Evolutionary conservation across 139 green algal genomes (phyloP), one percentile per base, ranked within the genome.

Genomic region (Coelastrella sp.): DNA sequence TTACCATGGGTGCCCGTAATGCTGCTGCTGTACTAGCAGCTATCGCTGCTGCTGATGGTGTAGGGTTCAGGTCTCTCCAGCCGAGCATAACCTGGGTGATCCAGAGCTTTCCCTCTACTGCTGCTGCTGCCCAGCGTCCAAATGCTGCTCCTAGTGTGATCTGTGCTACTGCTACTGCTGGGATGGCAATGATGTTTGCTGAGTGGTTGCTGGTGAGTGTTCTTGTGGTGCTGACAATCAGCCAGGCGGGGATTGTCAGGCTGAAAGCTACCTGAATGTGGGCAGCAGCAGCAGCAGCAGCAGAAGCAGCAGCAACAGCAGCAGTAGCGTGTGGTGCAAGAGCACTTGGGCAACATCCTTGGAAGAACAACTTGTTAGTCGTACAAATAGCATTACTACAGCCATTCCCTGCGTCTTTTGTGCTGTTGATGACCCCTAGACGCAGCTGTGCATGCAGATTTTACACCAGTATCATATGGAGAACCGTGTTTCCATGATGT

Each of bases 191-290:
- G 3, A 81, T 59, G 48, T 66, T 64, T 32, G 66, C 66, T 30
- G 34, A 27, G 11, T 85, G 75, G 34, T 17, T 51, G 38, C 30
- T 81, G 30, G 66, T 50, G 9, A 88, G 50, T 4, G 84, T 88
- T 38, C 51, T 66, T 23, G 84, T 74, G 38, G 84, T 85, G 50
- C 62, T 88, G 32, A 38, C 51, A 2, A 85, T 35, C 50, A 88
- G 50, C 76, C 68, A 81, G 32, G 60, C 78, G 6, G 84, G 84
- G 21, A 88, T 88, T 0, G 84, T 85, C 1, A 85, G 11, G 50
- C 67, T 88, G 76, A 88, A 88, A 7, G 84, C 75, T 19, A 88
- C 75, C 72, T 84, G 51, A 8, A 57, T n/a, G n/a, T 19, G 48
- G 63, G 66, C 66, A 50, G 34, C 35, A 50, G 1, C 13, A 6